A percentile compares a stretch with the other conserved stretches of the same genome.
Conservation (phyloP, 1,284 basidiomycete species). For the Boletus austroedulis region DNA sequence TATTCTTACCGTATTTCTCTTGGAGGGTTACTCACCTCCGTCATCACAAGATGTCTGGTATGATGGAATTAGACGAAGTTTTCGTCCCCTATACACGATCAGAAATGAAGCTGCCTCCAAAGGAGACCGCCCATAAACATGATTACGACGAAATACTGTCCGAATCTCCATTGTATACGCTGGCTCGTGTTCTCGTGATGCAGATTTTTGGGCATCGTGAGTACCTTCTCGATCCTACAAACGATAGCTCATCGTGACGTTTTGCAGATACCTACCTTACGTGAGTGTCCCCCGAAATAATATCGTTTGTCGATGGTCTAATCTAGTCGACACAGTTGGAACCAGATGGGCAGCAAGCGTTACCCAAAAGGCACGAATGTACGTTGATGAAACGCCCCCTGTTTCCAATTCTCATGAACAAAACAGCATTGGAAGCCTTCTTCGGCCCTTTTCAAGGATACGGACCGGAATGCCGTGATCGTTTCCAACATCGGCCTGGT, state of each 20-base stretch:
- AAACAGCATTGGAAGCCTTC: constrained; percentile 2
- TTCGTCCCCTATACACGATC: background rate
- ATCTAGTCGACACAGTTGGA: background rate
- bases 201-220: constrained; percentile 3
- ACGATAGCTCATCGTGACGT: background rate
- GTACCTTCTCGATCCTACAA: background rate
- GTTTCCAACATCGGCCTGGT: background rate
- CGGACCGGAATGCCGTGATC: background rate
- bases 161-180: background rate
- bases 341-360: constrained; percentile 1
- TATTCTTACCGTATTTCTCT: constrained; percentile 3
- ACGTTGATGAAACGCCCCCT: background rate
- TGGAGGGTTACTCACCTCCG: constrained; percentile 1
- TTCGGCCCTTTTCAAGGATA: constrained; percentile 1
- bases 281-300: background rate
- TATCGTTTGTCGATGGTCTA: background rate
- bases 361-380: constrained; percentile 1
- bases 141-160: constrained; percentile 4
- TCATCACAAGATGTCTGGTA: background rate
- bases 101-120: constrained; percentile 1
- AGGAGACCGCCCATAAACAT: background rate
- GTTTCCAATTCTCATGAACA: background rate
- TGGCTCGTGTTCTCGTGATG: background rate
- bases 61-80: constrained; percentile 1
- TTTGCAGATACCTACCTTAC: constrained; percentile 1